Conservation (phyloP, 768 basidiomycete species). For the Rhodotorula toruloides region DNA sequence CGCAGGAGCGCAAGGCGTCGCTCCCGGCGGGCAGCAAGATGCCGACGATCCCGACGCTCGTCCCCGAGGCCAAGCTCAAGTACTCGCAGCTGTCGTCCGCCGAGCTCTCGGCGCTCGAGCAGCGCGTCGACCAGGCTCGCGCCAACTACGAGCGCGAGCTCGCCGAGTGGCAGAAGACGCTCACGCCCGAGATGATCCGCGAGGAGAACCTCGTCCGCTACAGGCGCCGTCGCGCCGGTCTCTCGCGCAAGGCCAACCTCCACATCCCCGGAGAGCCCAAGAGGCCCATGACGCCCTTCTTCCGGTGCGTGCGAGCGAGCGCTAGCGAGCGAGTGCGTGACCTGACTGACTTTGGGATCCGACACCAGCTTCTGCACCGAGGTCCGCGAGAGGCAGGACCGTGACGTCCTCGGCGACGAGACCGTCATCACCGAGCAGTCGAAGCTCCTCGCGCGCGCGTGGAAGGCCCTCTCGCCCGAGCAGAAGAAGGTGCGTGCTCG, state of each 20-base stretch:
- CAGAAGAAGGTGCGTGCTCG: slow-evolving; percentile 29
- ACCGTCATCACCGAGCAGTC: slow-evolving; percentile 18
- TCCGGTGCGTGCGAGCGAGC: slow-evolving; percentile 27
- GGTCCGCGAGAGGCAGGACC: slow-evolving; percentile 8
- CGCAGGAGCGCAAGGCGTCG: too few species aligned
- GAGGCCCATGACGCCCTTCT: slow-evolving; percentile 16
- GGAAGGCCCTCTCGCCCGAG: slow-evolving; percentile 10
- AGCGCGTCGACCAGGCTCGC: too few species aligned
- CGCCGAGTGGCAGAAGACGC: slow-evolving; percentile 15
- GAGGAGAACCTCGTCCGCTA: slow-evolving; percentile 32
- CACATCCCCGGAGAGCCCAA: slow-evolving; percentile 29
- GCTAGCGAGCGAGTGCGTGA: too few species aligned
- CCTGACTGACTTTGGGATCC: too few species aligned
- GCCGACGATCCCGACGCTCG: too few species aligned
- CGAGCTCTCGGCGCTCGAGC: too few species aligned
- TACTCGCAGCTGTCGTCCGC: too few species aligned
- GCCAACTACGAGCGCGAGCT: neutral
- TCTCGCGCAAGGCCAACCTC: slow-evolving; percentile 9
- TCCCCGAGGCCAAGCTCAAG: too few species aligned
- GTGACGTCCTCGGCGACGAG: slow-evolving; percentile 11
- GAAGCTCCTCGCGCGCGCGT: slow-evolving; percentile 16
- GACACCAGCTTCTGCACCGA: slow-evolving; percentile 15
- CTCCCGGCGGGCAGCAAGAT: too few species aligned
- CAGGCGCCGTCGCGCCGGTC: slow-evolving; percentile 13
- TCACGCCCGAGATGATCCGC: slow-evolving; percentile 37